A percentile compares a stretch with the other conserved stretches of the same genome.
Evolutionary conservation across 768 basidiomycete genomes (phyloP).

Genomic region (Pleurotus djamor): DNA sequence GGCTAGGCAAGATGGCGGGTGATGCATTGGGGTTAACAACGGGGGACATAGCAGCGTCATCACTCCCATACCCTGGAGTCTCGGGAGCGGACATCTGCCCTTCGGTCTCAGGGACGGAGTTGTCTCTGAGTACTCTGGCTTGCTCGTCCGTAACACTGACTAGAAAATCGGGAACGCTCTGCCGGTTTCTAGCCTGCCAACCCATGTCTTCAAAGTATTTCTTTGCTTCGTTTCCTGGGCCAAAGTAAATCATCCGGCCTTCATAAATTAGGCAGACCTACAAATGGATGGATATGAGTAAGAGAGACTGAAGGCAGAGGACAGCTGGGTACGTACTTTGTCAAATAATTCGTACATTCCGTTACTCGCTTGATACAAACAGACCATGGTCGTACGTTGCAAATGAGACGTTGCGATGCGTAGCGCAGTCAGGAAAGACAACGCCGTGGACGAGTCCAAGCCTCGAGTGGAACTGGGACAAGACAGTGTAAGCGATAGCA

Average conservation of each 20-base stretch:
- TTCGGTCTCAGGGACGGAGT: neutral
- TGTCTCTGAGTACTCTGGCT: neutral
- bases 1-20: neutral
- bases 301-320: neutral
- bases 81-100: neutral
- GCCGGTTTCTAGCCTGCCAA: constrained; percentile 52
- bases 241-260: constrained; percentile 54
- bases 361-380: constrained; percentile 57
- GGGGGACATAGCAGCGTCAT: neutral
- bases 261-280: constrained; percentile 52
- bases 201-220: constrained; percentile 76
- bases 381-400: constrained; percentile 48
- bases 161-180: constrained; percentile 67
- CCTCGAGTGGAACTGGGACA: constrained; percentile 46
- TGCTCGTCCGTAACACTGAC: constrained; percentile 47
- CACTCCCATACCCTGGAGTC: neutral
- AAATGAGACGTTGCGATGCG: constrained; percentile 50
- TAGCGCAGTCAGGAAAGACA: constrained; percentile 61
- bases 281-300: neutral
- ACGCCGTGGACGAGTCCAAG: constrained; percentile 53
- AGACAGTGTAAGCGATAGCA: neutral
- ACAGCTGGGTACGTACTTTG: constrained; percentile 32
- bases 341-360: constrained; percentile 52
- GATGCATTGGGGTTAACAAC: neutral
- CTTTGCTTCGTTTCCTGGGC: constrained; percentile 52